phyloP scores from a whole-genome alignment of 805 yeast species.

The Metschnikowia henanensis region DNA sequence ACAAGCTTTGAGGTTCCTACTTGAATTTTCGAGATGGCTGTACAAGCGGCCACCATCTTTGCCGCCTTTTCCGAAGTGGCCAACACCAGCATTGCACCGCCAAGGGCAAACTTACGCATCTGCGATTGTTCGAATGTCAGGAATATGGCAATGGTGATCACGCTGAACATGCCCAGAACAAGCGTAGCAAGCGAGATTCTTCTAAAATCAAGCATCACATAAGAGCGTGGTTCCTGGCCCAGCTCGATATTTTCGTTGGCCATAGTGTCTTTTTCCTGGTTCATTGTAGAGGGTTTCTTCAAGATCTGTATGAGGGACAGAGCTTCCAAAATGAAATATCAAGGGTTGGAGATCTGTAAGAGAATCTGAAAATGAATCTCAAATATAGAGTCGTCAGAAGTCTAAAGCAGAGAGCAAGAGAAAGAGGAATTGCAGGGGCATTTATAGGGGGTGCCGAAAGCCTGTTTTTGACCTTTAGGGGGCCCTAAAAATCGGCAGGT shows the following conservation, averaged over 20 bases:
- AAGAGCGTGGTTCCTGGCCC: not conserved
- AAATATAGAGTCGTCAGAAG: no score
- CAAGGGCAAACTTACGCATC: not conserved
- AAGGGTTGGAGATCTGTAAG: no score
- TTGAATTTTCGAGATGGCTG: not conserved
- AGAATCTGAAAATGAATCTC: no score
- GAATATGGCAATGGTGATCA: not conserved
- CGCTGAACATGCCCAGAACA: constrained; percentile 1
- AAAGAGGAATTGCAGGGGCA: no score
- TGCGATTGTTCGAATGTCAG: not conserved
- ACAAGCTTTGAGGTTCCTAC: not conserved
- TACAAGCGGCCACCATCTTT: not conserved
- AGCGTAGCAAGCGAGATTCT: constrained; percentile 1
- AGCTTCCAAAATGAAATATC: no score
- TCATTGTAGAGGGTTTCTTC: not conserved
- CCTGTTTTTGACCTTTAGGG: no score
- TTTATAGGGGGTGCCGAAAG: no score
- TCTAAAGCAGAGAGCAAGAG: no score
- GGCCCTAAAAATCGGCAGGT: no score
- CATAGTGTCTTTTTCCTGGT: not conserved
- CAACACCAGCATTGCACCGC: not conserved
- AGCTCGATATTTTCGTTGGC: not conserved
- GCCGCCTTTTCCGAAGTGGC: not conserved
- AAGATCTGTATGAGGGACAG: no score
- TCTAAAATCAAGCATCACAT: constrained; percentile 1